Evolutionary conservation across 139 green algal genomes (phyloP), one percentile per base, ranked within the genome.

Genomic region (Coelastrella sp.): DNA sequence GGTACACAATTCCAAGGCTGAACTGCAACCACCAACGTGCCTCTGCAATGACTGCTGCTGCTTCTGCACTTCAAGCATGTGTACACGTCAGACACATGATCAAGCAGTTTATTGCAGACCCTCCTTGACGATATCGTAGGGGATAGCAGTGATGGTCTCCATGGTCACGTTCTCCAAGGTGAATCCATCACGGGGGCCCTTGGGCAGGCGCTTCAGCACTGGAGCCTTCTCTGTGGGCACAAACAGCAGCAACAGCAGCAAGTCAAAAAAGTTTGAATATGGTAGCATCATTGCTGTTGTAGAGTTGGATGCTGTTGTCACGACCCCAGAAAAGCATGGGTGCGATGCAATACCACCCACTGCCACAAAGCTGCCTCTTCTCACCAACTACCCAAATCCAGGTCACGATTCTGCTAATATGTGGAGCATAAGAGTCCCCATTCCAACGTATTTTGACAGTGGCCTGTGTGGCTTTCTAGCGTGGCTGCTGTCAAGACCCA

Each of bases 101-200:
- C 7, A 20, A 84, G 79, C 57, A 72, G 58, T 35, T 87, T 78
- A 87, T 65, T 93, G 89, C 82, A 97, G 83, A 66, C 95, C 95
- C 92, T 97, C 96, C 95, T 98, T 98, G 91, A 99, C 92, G 89
- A 99, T 98, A 95, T 99, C 98, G 96, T 99, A 99, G 27, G 98
- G 98, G 92, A 99, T 98, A 83, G 98, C 92, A 12, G 98, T 99
- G 89, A 99, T 97, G 35, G 97, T 99, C 93, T 99, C 93, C 86
- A 97, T 91, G 86, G 92, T 94, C 63, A 95, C 94, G 82, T 97
- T 95, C 75, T 94, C 90, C 76, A 99, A 91, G 49, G 90, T 95
- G 94, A 99, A 98, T 82, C 93, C 98, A 60, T 93, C 94, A 81
- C 96, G 94, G 20, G 97, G 98, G 22, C 94, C 95, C 59, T 86